Base-by-base conservation (phyloP, 2,329 filamentous ascomycete genomes). In the Byssochlamys sp. region DNA sequence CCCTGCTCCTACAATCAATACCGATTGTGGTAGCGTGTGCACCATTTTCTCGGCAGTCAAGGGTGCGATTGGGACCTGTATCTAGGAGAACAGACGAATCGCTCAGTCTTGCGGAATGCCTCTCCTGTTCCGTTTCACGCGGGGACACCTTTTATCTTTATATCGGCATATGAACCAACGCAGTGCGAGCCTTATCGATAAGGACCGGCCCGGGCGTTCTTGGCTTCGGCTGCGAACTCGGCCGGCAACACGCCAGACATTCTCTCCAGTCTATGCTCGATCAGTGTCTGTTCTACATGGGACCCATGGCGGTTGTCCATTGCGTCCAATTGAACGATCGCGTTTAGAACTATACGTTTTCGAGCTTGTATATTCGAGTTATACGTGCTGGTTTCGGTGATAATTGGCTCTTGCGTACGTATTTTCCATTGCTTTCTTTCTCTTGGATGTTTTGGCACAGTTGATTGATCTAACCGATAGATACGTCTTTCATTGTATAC, bases 1-100 rank as follows among this genome's bases (percentile, higher is more conserved):
- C 35, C 74, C 74, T 59, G 72, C 73, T 55, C 74, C 74, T 3
- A 76, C 72, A 51, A 76, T 74, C 29, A 76, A 62, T 54, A 75
- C 73, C 10, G 67, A 72, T 4, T 67, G 54, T 7, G 73, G 73
- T 49, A 75, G 61, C 29, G 65, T 59, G 53, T 57, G 51, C 50
- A 19, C 49, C 33, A 45, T 55, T 26, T n/a, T 55, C 10, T 2
- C 14, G 31, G 12, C 39, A 56, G 26, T 25, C 24, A 11, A 24
- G 53, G 11, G 19, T 24, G 39, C 39, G 7, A 45, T 45, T 45
- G 5, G 6, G n/a, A 19, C 11, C 4, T 45, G 1, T 45, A 7
- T 6, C n/a, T 45, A 45, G 4, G 7, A 7, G 19, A 45, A 10
- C n/a, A n/a, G 7, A 19, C 39, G 7, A 24, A 19, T 19, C 4